phyloP scores from a whole-genome alignment of 1,284 basidiomycete genomes.

The Malassezia globosa region DNA sequence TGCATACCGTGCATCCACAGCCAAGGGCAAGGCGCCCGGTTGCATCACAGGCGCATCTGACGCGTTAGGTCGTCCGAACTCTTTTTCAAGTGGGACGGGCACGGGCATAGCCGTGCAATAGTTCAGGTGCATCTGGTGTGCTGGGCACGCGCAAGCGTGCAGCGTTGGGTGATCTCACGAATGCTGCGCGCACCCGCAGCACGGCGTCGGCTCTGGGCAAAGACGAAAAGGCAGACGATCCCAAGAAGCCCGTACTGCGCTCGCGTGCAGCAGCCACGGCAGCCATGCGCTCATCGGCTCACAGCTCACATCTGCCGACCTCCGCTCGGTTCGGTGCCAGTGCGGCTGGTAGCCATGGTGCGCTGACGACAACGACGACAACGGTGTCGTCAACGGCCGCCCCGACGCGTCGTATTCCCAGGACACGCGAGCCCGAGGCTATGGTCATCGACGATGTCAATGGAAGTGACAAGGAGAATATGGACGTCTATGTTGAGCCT shows the following conservation, averaged over 20 bases:
- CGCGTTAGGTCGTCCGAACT: no score
- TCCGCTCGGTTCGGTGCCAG: background rate
- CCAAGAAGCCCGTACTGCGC: slow-evolving; percentile 7
- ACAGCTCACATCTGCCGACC: background rate
- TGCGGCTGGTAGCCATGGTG: no score
- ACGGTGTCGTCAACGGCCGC: background rate
- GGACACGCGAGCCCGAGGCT: slow-evolving; percentile 35
- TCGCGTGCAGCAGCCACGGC: background rate
- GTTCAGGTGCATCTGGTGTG: slow-evolving; percentile 20
- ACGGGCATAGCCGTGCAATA: no score
- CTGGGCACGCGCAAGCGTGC: slow-evolving; percentile 42
- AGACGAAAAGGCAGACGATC: slow-evolving; percentile 11
- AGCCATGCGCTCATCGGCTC: background rate
- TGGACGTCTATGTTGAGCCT: slow-evolving; percentile 4
- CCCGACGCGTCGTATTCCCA: slow-evolving; percentile 24
- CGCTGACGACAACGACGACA: no score
- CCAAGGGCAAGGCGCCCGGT: slow-evolving; percentile 3
- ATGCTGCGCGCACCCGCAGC: slow-evolving; percentile 28
- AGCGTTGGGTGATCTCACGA: slow-evolving; percentile 43
- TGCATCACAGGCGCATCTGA: slow-evolving; percentile 14
- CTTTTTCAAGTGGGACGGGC: no score
- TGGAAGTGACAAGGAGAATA: slow-evolving; percentile 15
- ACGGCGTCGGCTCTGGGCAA: background rate
- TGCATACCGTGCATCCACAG: slow-evolving; percentile 1
- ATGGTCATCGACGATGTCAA: slow-evolving; percentile 19